These are phyloP conservation scores for Fraxinus pennsylvanica DNA, from an alignment of 257 asterid genomes.

Conservation along the genomic window DNA sequence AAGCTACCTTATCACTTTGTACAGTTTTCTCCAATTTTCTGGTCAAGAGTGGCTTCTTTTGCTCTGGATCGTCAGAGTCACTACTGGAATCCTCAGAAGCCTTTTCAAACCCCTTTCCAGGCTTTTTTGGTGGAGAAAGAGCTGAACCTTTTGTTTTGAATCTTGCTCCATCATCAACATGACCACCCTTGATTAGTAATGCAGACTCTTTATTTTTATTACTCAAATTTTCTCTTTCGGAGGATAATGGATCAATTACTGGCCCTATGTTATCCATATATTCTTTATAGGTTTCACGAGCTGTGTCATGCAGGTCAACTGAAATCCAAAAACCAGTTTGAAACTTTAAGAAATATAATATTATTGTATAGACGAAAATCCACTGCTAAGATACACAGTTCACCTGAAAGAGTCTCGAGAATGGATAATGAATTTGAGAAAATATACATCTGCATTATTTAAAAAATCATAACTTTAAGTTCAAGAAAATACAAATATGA, in stretches of 20 bases:
- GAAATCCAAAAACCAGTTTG: constrained; percentile 33
- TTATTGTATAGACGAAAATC: constrained; percentile 9
- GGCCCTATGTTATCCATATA: constrained; percentile 35
- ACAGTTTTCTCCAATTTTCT: constrained; percentile 40
- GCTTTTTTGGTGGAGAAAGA: constrained; percentile 50
- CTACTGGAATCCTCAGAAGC: constrained; percentile 49
- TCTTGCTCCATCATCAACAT: constrained; percentile 41
- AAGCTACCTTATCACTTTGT: constrained; percentile 40
- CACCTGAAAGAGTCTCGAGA: constrained; percentile 83
- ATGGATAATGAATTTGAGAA: constrained; percentile 85
- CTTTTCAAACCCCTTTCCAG: constrained; percentile 43
- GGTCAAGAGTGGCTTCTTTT: constrained; percentile 37
- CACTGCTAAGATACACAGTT: constrained; percentile 29
- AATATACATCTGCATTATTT: constrained; percentile 71
- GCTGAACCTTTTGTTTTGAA: constrained; percentile 43
- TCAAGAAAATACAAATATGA: constrained; percentile 25
- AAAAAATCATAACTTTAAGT: constrained; percentile 23
- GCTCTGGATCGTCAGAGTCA: constrained; percentile 48
- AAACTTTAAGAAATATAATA: constrained; percentile 20
- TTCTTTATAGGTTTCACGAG: constrained; percentile 46
- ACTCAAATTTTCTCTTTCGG: constrained; percentile 35
- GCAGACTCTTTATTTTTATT: constrained; percentile 47
- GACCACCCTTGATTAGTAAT: constrained; percentile 47
- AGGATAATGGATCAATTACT: constrained; percentile 39
- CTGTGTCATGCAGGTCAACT: constrained; percentile 54